These are phyloP conservation scores for Leccinum subfulvum DNA, from an alignment of 1,284 basidiomycete genomes.

Conservation along the genomic window DNA sequence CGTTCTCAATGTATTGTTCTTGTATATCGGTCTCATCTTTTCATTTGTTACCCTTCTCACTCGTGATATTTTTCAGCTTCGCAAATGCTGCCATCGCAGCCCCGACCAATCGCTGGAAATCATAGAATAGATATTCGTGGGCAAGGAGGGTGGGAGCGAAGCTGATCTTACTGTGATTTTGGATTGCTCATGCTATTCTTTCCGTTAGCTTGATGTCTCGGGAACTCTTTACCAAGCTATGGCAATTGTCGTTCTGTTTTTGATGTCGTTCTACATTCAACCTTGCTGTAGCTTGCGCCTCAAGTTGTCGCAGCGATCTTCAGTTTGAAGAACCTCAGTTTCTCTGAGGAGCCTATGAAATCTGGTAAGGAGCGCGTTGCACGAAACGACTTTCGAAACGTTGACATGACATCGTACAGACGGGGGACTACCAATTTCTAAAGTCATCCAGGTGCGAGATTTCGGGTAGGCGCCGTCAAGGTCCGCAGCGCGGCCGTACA, in stretches of 20 bases:
- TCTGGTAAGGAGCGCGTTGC: constrained; percentile 17
- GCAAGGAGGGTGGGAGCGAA: constrained; percentile 25
- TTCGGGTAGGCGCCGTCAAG: constrained; percentile 55
- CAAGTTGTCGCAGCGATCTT: constrained; percentile 22
- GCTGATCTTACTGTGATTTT: neutral
- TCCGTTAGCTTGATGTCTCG: constrained; percentile 27
- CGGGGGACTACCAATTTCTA: constrained; percentile 20
- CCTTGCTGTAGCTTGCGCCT: constrained; percentile 24
- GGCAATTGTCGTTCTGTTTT: neutral
- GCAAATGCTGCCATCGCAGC: constrained; percentile 9
- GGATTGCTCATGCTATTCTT: neutral
- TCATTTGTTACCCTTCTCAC: neutral
- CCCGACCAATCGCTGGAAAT: constrained; percentile 9
- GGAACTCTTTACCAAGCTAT: constrained; percentile 29
- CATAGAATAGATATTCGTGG: constrained; percentile 12
- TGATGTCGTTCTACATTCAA: neutral
- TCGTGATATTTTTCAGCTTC: no score
- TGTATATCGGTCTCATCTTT: constrained; percentile 37
- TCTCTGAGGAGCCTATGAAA: constrained; percentile 9
- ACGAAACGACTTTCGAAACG: neutral
- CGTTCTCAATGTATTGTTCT: constrained; percentile 66
- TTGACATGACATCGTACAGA: constrained; percentile 13
- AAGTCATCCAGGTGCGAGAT: constrained; percentile 19
- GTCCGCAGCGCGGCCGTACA: constrained; percentile 76
- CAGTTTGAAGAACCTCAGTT: constrained; percentile 17